These are phyloP conservation scores for Leccinum angustisporum DNA, from an alignment of 1,284 basidiomycete species.

Conservation along the genomic window DNA sequence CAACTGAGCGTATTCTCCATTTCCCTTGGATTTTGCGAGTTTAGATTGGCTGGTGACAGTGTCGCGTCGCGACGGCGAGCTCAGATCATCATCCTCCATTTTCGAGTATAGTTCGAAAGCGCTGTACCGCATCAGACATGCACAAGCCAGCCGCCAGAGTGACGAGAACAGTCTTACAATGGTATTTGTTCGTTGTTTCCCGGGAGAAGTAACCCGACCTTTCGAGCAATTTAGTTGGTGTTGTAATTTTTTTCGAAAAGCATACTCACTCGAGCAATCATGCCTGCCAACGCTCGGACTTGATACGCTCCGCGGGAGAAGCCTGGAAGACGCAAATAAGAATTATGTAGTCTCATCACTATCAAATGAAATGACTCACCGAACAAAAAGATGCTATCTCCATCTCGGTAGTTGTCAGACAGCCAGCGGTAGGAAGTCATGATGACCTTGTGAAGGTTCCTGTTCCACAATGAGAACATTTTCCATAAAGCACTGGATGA, in stretches of 20 bases:
- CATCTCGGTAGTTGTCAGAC: slow-evolving; percentile 34
- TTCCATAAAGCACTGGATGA: neutral
- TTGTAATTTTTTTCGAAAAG: neutral
- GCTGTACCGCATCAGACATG: slow-evolving; percentile 13
- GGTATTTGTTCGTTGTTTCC: slow-evolving; percentile 41
- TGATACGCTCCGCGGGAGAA: slow-evolving; percentile 44
- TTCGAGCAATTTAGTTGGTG: neutral
- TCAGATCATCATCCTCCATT: slow-evolving; percentile 19
- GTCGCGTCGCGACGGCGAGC: slow-evolving; percentile 5
- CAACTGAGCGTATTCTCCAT: slow-evolving; percentile 11
- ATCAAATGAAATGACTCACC: slow-evolving; percentile 20
- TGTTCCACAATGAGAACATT: slow-evolving; percentile 5
- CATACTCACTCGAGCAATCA: slow-evolving; percentile 34
- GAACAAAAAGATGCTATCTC: slow-evolving; percentile 38
- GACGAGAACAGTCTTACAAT: slow-evolving; percentile 25
- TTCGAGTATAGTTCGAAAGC: slow-evolving; percentile 33
- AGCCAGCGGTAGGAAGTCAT: slow-evolving; percentile 39
- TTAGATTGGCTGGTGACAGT: slow-evolving; percentile 10
- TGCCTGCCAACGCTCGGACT: slow-evolving; percentile 37
- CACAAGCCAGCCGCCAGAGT: neutral
- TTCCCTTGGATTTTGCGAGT: slow-evolving; percentile 16
- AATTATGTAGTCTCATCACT: neutral
- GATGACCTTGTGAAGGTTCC: slow-evolving; percentile 36
- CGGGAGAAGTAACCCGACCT: slow-evolving; percentile 39
- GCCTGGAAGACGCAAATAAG: slow-evolving; percentile 24